Evolutionary conservation across 352 stramenopile species (phyloP).

Genomic region (Salisapilia sapeloensis): DNA sequence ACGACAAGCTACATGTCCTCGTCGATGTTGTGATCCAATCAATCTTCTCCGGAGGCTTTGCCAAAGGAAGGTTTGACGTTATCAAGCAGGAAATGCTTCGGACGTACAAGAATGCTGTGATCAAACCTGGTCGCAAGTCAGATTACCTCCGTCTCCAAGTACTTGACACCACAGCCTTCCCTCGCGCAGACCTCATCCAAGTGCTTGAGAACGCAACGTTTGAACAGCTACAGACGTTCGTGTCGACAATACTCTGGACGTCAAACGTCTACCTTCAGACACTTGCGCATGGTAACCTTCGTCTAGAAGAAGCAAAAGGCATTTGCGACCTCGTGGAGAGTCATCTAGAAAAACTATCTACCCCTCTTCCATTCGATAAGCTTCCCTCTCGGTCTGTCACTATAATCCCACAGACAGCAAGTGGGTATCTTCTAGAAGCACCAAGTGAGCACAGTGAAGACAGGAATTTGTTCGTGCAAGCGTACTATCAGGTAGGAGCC

Average conservation of each 20-base stretch:
- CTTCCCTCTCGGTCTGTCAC: slow-evolving; percentile 36
- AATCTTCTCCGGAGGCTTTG: slow-evolving; percentile 29
- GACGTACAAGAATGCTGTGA: slow-evolving; percentile 41
- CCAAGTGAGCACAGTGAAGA: slow-evolving; percentile 54
- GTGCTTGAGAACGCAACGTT: slow-evolving; percentile 22
- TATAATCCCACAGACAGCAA: slow-evolving; percentile 17
- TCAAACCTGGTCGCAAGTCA: slow-evolving; percentile 34
- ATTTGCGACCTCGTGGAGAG: slow-evolving; percentile 23
- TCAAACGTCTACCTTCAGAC: slow-evolving; percentile 24
- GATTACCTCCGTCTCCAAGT: slow-evolving; percentile 49
- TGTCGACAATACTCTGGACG: slow-evolving; percentile 25
- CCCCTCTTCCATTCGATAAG: slow-evolving; percentile 7
- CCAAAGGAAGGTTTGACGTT: slow-evolving; percentile 30
- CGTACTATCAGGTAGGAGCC: slow-evolving; percentile 78
- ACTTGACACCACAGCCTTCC: slow-evolving; percentile 29
- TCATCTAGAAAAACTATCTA: slow-evolving; percentile 16
- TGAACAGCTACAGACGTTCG: slow-evolving; percentile 17
- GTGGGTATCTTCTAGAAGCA: slow-evolving; percentile 34
- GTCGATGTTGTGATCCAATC: slow-evolving; percentile 38
- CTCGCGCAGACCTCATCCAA: slow-evolving; percentile 19
- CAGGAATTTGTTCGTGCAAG: slow-evolving; percentile 69
- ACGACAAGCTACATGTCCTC: slow-evolving; percentile 50
- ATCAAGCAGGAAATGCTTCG: slow-evolving; percentile 56
- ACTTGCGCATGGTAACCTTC: slow-evolving; percentile 65
- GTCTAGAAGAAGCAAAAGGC: slow-evolving; percentile 8